Conservation (phyloP, 2,329 filamentous ascomycete genomes). For the Fonsecaea erecta region DNA sequence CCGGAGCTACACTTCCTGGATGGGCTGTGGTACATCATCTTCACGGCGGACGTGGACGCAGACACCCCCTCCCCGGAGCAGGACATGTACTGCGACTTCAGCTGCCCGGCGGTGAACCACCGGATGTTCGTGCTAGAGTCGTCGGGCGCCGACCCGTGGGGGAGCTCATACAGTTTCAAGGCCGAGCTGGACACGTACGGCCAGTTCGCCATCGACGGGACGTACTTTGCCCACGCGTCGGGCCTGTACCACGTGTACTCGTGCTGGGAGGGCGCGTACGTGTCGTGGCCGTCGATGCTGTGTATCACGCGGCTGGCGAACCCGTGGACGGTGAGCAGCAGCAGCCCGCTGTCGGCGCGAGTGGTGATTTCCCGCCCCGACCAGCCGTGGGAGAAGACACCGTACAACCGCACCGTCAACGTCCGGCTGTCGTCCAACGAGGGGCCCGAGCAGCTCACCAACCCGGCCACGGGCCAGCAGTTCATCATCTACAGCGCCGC, state of each 20-base stretch:
- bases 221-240: constrained; percentile 54
- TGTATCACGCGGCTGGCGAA: constrained; percentile 57
- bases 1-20: constrained; percentile 53
- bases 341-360: constrained; percentile 53
- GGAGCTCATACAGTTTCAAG: constrained; percentile 51
- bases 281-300: constrained; percentile 57
- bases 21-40: constrained; percentile 57
- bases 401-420: constrained; percentile 49
- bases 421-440: constrained; percentile 55
- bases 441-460: constrained; percentile 56
- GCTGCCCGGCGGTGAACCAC: constrained; percentile 57
- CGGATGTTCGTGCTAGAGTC: constrained; percentile 58
- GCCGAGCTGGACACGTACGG: constrained; percentile 56
- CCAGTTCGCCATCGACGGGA: constrained; percentile 60
- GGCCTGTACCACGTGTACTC: constrained; percentile 50
- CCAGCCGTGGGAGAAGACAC: constrained; percentile 59
- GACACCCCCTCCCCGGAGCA: constrained; percentile 53
- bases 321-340: constrained; percentile 52
- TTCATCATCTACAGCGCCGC: constrained; percentile 58
- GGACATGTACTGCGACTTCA: constrained; percentile 56
- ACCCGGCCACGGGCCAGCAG: constrained; percentile 52
- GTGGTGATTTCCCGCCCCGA: constrained; percentile 54
- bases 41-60: constrained; percentile 55
- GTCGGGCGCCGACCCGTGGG: constrained; percentile 51
- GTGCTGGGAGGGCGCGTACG: constrained; percentile 47